Evolutionary conservation across 208 protist species (phyloP).

Genomic region (Trypanosoma caninum): DNA sequence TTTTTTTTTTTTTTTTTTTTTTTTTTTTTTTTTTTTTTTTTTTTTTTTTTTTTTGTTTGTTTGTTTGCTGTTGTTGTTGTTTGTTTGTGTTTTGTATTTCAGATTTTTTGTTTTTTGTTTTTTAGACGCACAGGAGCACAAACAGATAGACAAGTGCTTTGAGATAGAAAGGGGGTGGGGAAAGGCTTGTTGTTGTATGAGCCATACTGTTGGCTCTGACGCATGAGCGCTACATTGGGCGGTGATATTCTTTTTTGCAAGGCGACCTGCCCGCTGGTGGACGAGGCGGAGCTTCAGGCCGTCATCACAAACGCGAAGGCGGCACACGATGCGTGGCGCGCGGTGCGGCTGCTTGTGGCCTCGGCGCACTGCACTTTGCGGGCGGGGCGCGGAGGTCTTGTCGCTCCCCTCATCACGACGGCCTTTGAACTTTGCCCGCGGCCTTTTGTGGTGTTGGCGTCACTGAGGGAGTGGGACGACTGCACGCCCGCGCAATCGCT

Average conservation of each 20-base stretch:
- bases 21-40: neutral
- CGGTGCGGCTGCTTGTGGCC: slow-evolving; percentile 10
- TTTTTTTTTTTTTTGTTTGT: neutral
- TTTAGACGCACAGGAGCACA: too few species aligned
- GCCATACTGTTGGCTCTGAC: neutral
- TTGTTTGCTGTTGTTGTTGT: neutral
- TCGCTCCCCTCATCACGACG: slow-evolving; percentile 12
- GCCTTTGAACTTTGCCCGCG: slow-evolving; percentile 7
- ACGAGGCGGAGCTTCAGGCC: slow-evolving; percentile 19
- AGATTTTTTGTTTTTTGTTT: slow-evolving; percentile 5
- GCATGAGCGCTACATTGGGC: neutral
- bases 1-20: slow-evolving; percentile 3
- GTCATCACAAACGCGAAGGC: slow-evolving; percentile 13
- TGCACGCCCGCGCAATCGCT: slow-evolving; percentile 1
- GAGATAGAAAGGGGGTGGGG: too few species aligned
- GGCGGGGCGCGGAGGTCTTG: slow-evolving; percentile 21
- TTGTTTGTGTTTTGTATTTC: neutral
- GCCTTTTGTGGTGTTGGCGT: slow-evolving; percentile 13
- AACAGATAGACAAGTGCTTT: too few species aligned
- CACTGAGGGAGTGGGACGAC: neutral
- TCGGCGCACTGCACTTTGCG: slow-evolving; percentile 19
- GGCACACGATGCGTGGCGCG: slow-evolving; percentile 3
- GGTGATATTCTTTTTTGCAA: slow-evolving; percentile 13
- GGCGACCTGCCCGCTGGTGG: slow-evolving; percentile 4
- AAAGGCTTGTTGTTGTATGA: too few species aligned